Evolutionary conservation across 2,329 filamentous ascomycete genomes (phyloP).

Genomic region (Colletotrichum sp.): DNA sequence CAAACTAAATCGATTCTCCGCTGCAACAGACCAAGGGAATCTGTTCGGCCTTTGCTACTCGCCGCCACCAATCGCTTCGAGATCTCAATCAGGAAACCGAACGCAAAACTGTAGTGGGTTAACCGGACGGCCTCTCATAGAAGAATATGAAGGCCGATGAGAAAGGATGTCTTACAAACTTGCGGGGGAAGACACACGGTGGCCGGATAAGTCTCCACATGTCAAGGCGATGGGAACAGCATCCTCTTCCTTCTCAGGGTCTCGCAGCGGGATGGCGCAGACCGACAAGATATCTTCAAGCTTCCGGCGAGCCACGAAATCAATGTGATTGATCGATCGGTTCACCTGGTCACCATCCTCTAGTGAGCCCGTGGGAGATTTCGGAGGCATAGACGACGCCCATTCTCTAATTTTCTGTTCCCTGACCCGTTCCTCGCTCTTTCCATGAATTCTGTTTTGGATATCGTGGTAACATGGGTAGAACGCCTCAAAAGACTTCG

Average conservation of each 20-base stretch:
- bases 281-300: not conserved
- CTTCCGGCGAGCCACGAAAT: not conserved
- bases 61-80: accelerated
- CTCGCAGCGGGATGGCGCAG: not conserved
- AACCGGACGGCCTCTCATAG: too few relatives aligned
- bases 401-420: not conserved
- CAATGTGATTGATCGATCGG: not conserved
- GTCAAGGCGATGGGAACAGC: not conserved
- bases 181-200: not conserved
- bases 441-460: too few relatives aligned
- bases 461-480: not conserved
- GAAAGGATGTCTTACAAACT: not conserved
- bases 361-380: not conserved
- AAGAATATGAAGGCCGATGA: not conserved
- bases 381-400: not conserved
- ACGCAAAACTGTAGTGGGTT: not conserved
- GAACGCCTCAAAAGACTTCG: not conserved
- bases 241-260: not conserved
- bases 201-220: not conserved
- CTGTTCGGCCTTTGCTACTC: not conserved
- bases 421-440: too few relatives aligned
- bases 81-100: not conserved
- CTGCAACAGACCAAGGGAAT: not conserved
- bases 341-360: not conserved
- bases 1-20: not conserved